phyloP scores from a whole-genome alignment of 768 basidiomycete genomes.

The Agaricus subrufescens region DNA sequence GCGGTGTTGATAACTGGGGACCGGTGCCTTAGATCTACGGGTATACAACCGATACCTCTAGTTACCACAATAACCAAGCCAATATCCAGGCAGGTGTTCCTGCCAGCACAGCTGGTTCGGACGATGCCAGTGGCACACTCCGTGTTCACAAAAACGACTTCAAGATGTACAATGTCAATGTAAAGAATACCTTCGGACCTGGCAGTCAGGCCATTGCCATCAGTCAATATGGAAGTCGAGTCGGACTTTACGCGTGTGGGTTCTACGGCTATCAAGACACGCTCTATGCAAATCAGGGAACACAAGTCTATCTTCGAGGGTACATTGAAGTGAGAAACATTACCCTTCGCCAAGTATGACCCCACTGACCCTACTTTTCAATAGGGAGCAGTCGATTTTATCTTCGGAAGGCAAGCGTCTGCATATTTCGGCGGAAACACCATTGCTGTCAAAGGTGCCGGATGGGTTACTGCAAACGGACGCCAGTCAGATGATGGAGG shows the following conservation, averaged over 20 bases:
- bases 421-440: conserved; percentile 48
- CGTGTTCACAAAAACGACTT: conserved; percentile 45
- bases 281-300: conserved; percentile 38
- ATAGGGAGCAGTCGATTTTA: conserved; percentile 48
- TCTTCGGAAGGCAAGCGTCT: conserved; percentile 39
- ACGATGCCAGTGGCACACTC: conserved; percentile 45
- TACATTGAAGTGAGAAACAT: conserved; percentile 38
- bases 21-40: conserved; percentile 31
- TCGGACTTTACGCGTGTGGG: conserved; percentile 40
- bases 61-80: conserved; percentile 35
- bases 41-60: conserved; percentile 35
- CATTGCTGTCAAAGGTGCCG: conserved; percentile 37
- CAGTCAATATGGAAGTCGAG: conserved; percentile 43
- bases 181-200: conserved; percentile 40
- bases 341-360: neutral
- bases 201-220: conserved; percentile 46
- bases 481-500: conserved; percentile 37
- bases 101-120: conserved; percentile 32
- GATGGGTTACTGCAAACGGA: conserved; percentile 46
- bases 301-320: conserved; percentile 41
- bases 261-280: conserved; percentile 48
- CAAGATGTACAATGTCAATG: conserved; percentile 45
- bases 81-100: conserved; percentile 32
- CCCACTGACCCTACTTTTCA: neutral
- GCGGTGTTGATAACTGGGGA: neutral